Percentiles rank a stretch among this genome's conserved stretches.
These are phyloP conservation scores for Albophoma yamanashiensis DNA, from an alignment of 2,329 filamentous ascomycete genomes.

Conservation along the genomic window DNA sequence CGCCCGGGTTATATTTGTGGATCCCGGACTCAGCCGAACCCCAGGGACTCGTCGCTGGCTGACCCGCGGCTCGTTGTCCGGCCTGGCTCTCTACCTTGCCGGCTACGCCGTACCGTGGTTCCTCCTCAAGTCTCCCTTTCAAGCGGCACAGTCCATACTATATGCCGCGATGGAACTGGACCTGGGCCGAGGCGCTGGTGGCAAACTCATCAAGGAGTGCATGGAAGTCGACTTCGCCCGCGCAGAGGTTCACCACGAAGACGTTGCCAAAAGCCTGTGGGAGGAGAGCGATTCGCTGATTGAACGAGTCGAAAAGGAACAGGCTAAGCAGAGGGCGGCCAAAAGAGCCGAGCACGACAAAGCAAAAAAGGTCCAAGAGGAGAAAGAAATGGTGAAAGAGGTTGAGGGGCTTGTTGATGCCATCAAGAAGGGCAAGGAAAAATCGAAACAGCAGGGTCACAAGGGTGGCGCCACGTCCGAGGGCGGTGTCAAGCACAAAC, in stretches of 20 bases:
- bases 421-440: conserved; percentile 31
- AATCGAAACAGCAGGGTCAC: conserved; percentile 11
- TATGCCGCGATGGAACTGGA: conserved; percentile 74
- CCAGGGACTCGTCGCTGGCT: conserved; percentile 83
- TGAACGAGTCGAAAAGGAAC: conserved; percentile 69
- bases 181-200: conserved; percentile 54
- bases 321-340: conserved; percentile 43
- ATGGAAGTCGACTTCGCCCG: conserved; percentile 61
- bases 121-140: conserved; percentile 70
- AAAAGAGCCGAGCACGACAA: conserved; percentile 27
- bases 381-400: conserved; percentile 20
- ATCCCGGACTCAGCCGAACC: conserved; percentile 77
- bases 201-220: conserved; percentile 81
- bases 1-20: conserved; percentile 72
- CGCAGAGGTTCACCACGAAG: conserved; percentile 67
- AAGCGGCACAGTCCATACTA: conserved; percentile 80
- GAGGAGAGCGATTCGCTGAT: conserved; percentile 78
- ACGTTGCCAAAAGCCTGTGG: conserved; percentile 77
- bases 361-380: conserved; percentile 20
- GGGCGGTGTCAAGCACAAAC: background rate
- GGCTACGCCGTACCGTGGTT: conserved; percentile 80
- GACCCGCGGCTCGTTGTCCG: conserved; percentile 72
- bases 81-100: conserved; percentile 64
- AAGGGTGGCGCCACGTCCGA: background rate
- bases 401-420: conserved; percentile 27